Evolutionary conservation across 2,329 filamentous ascomycete genomes (phyloP), one percentile per base, ranked within the genome.

Genomic region (Microthyrium microscopicum): DNA sequence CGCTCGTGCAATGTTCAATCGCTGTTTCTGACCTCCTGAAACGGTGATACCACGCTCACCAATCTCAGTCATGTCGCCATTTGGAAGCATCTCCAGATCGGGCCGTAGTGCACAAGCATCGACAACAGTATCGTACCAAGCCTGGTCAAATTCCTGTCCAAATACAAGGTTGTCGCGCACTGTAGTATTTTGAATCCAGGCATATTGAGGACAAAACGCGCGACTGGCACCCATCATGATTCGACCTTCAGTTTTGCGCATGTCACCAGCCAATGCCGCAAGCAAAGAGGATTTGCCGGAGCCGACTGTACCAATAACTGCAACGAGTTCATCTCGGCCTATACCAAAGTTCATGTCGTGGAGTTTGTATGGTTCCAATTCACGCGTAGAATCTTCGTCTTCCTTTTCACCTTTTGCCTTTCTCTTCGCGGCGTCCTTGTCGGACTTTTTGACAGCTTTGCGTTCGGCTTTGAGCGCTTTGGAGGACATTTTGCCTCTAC

Each of bases 41-140:
- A 95, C 79, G 1, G 84, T 95, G 47, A 95, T 94, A 34, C 89
- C 87, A 40, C 84, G 75, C 54, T 95, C 89, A 18, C 87, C 89
- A 47, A 95, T 93, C 52, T 95, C 87, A 0, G 87, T 98, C 44
- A 69, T 56, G 46, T 95, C 89, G 11, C 83, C 80, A 37, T 79
- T 71, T 0, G 87, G 87, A n/a, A 95, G 64, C 73, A 93, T 93
- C 30, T 93, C 82, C 5, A 95, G 56, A 60, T 98, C 87, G 0
- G 79, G 71, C 33, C 77, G 66, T 7, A 95, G 62, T 2, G 87
- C 84, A 52, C 87, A 95, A 7, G 83, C 82, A 50, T 78, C 69
- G 20, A 93, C 65, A n/a, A 93, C 84, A 33, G 78, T 58, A 28
- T 77, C 67, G 48, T 93, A 92, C 85, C 87, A 93, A 3, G 61